Conservation (phyloP, 768 basidiomycete genomes). For the Flagelloscypha sp. region DNA sequence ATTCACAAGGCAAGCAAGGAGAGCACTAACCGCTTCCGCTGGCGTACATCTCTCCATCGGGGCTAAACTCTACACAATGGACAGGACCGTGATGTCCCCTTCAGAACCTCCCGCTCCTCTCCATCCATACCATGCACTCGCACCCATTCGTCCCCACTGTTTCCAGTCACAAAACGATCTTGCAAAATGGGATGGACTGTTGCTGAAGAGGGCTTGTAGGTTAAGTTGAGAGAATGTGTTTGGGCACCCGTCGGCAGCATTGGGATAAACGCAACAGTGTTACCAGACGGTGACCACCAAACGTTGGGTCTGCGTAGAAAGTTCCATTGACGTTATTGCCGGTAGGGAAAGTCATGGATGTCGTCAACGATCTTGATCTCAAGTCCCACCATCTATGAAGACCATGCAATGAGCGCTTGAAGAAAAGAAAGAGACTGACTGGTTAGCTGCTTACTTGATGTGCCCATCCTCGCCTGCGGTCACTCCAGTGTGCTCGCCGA, state of each 20-base stretch:
- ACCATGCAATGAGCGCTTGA: conserved; percentile 11
- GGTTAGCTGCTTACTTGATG: conserved; percentile 77
- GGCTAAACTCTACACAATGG: conserved; percentile 87
- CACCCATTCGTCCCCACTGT: conserved; percentile 90
- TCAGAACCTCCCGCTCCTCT: conserved; percentile 82
- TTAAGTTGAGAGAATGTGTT: conserved; percentile 69
- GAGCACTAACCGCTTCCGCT: conserved; percentile 81
- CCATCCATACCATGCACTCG: conserved; percentile 87
- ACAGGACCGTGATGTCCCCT: conserved; percentile 98
- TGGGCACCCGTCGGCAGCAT: conserved; percentile 54
- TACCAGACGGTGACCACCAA: conserved; percentile 88
- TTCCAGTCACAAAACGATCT: conserved; percentile 91
- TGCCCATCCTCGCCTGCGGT: conserved; percentile 88
- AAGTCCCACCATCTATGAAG: conserved; percentile 89
- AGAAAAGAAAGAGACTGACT: conserved; percentile 11
- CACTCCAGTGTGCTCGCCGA: conserved; percentile 79
- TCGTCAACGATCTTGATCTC: conserved; percentile 64
- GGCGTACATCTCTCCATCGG: conserved; percentile 96
- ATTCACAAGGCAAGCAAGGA: too few species aligned
- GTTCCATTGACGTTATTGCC: conserved; percentile 91
- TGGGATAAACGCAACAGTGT: conserved; percentile 87
- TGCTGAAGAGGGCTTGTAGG: conserved; percentile 87
- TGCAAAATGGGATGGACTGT: conserved; percentile 86
- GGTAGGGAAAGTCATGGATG: conserved; percentile 63
- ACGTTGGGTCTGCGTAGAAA: conserved; percentile 71